phyloP scores from a whole-genome alignment of 225 moss, liverwort and hornwort genomes.

The Polytrichum commune region DNA sequence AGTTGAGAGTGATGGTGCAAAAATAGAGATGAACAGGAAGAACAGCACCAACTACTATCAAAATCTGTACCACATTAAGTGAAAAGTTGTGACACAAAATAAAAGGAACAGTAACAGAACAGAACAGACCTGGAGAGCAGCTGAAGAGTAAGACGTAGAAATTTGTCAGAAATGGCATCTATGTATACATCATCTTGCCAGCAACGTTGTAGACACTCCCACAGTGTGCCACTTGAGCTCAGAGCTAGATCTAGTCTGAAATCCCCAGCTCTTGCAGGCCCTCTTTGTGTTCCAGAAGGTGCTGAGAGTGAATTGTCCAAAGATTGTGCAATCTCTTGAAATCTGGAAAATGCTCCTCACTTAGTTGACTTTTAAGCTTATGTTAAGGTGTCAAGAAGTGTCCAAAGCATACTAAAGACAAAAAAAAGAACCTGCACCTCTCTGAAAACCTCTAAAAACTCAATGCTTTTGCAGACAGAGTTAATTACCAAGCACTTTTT shows the following conservation, averaged over 20 bases:
- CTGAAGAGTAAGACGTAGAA: constrained; percentile 73
- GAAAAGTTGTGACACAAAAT: neutral
- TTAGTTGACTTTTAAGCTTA: neutral
- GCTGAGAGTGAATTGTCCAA: constrained; percentile 64
- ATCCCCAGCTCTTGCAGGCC: constrained; percentile 33
- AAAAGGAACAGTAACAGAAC: neutral
- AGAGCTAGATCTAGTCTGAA: constrained; percentile 51
- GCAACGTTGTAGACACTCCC: constrained; percentile 84
- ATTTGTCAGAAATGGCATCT: constrained; percentile 79
- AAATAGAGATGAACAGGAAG: too few relatives aligned
- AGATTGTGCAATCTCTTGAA: constrained; percentile 81
- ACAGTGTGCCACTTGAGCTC: constrained; percentile 68
- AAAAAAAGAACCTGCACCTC: too few relatives aligned
- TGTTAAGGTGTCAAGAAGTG: too few relatives aligned
- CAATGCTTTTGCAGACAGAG: too few relatives aligned
- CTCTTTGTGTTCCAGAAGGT: constrained; percentile 35
- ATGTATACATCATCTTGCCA: constrained; percentile 89
- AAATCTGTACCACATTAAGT: too few relatives aligned
- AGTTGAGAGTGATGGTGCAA: too few relatives aligned
- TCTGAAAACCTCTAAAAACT: too few relatives aligned
- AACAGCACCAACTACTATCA: too few relatives aligned
- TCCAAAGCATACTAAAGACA: too few relatives aligned
- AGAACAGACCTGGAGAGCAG: constrained; percentile 65
- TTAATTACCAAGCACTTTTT: too few relatives aligned
- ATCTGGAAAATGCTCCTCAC: constrained; percentile 34